Evolutionary conservation across 805 yeast genomes (phyloP).

Genomic region (Suhomyces emberorum): DNA sequence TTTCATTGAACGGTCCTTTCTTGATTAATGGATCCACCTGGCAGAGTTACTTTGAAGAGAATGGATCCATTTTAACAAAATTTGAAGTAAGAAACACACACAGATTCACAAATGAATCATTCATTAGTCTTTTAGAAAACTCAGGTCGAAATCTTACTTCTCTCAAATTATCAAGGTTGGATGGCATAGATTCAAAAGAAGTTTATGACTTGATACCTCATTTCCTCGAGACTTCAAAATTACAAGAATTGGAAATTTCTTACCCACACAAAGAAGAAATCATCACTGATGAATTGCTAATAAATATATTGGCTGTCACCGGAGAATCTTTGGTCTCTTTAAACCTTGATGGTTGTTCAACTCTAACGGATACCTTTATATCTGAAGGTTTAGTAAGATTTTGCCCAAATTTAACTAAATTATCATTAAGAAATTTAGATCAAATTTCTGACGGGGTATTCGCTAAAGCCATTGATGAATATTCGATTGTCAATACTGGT

Average conservation of each 20-base stretch:
- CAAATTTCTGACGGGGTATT: slow-evolving; percentile 70
- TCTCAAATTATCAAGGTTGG: slow-evolving; percentile 64
- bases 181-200: slow-evolving; percentile 59
- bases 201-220: slow-evolving; percentile 66
- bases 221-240: slow-evolving; percentile 41
- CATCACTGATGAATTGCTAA: slow-evolving; percentile 63
- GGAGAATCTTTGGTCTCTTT: slow-evolving; percentile 61
- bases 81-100: slow-evolving; percentile 80
- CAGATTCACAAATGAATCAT: slow-evolving; percentile 66
- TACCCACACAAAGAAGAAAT: slow-evolving; percentile 66
- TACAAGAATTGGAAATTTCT: slow-evolving; percentile 61
- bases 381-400: slow-evolving; percentile 57
- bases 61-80: slow-evolving; percentile 51
- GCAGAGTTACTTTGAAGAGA: slow-evolving; percentile 65
- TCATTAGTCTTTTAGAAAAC: slow-evolving; percentile 58
- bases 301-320: slow-evolving; percentile 54
- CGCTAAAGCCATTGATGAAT: slow-evolving; percentile 52
- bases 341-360: slow-evolving; percentile 69
- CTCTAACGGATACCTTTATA: slow-evolving; percentile 62
- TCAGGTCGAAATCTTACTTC: slow-evolving; percentile 52
- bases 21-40: slow-evolving; percentile 73
- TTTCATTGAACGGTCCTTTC: slow-evolving; percentile 88
- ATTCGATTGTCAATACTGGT: slow-evolving; percentile 44
- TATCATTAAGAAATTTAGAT: slow-evolving; percentile 60
- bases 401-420: slow-evolving; percentile 51